Evolutionary conservation across 768 basidiomycete species (phyloP).

Genomic region (Phanerochaete carnosa): DNA sequence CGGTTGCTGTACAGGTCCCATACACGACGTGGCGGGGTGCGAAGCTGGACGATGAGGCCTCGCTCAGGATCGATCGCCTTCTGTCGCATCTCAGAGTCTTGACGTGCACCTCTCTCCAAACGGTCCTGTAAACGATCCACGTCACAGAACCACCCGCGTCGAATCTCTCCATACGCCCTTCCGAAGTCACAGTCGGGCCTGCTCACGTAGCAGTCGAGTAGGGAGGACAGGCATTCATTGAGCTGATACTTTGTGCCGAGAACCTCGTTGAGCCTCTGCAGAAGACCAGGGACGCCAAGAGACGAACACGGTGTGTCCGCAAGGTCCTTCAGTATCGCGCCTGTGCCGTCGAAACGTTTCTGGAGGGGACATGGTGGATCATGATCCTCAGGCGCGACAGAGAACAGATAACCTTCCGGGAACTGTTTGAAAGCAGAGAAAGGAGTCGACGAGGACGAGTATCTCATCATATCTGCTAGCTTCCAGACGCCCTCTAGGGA

Average conservation of each 20-base stretch:
- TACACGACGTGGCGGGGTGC: not conserved
- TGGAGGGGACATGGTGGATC: not conserved
- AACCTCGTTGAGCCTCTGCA: not conserved
- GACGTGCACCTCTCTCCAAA: not conserved
- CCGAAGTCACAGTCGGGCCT: not conserved
- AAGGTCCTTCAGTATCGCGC: not conserved
- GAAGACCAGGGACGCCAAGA: not conserved
- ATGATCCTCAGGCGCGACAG: not conserved
- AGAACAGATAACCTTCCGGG: not conserved
- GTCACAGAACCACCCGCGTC: not conserved
- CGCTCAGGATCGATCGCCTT: not conserved
- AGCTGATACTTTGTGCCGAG: not conserved
- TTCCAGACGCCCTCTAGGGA: not conserved
- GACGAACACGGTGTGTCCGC: not conserved
- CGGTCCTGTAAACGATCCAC: not conserved
- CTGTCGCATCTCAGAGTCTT: not conserved
- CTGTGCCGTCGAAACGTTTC: not conserved
- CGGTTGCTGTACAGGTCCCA: slow-evolving; percentile 4
- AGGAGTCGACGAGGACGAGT: not conserved
- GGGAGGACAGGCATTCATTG: not conserved
- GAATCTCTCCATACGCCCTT: not conserved
- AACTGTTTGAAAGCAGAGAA: not conserved
- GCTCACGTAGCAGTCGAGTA: not conserved
- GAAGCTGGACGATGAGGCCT: not conserved
- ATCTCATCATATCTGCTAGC: not conserved